Evolutionary conservation across 768 basidiomycete species (phyloP), one percentile per base, ranked within the genome.

Genomic region (Tulasnella sp.): DNA sequence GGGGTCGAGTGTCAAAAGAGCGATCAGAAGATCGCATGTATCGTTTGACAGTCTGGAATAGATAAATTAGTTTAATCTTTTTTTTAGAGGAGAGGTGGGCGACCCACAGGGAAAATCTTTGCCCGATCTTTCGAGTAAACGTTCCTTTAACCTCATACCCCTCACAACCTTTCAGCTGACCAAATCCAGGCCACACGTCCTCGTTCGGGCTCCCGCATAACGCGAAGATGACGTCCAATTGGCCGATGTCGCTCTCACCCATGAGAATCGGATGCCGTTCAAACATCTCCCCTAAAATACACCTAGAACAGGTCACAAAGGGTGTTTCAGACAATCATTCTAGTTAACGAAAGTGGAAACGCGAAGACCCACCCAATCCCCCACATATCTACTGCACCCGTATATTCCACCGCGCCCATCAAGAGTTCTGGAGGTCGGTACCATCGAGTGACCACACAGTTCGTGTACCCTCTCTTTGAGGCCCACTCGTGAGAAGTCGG

Each of bases 201-300:
- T 71, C 65, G 29, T 63, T 70, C n/a, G 93, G 92, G 10, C 88
- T 80, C 3, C 94, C 96, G 66, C 91, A 93, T n/a, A 92, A 73
- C 61, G 78, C 74, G 79, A 88, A 95, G 56, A 99, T 98, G 72
- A 83, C 84, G 65, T 86, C 83, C 9, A 96, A 72, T 68, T 98
- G 96, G 70, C 94, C 88, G n/a, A 92, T 73, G 65, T 99, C 96
- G 9, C 87, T 85, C 19, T 79, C 80, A 15, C 95, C 95, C 4
- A 84, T 83, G 56, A 98, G 77, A 59, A 99, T 92, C 0, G 95
- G 94, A 56, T 80, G 77, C 45, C 86, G 81, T 59, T 79, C 78
- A 70, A 90, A 95, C 91, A 98, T 97, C 72, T 99, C 96, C 29
- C 87, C 95, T n/a, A 98, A 75, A 27, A 97, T 89, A 70, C 95